A percentile compares a stretch with the other conserved stretches of the same genome.
These are phyloP conservation scores for Aspergillus clavatus DNA, from an alignment of 2,329 filamentous ascomycete species.

Conservation along the genomic window DNA sequence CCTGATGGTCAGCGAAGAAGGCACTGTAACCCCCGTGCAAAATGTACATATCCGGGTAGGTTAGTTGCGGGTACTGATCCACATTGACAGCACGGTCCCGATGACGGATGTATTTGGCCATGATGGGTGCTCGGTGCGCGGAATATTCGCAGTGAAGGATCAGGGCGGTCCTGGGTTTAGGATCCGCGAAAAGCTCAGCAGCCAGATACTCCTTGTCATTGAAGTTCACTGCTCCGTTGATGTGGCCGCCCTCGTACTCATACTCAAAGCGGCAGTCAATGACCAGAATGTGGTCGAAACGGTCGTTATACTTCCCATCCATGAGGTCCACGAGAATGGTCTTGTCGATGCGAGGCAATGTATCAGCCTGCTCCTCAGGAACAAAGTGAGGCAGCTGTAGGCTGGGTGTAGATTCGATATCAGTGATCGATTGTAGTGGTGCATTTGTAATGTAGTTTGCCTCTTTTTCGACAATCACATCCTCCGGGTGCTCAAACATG, in stretches of 20 bases:
- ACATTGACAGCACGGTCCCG: constrained; percentile 82
- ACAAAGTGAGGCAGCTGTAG: constrained; percentile 80
- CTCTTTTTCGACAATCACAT: constrained; percentile 76
- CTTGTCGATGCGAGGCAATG: constrained; percentile 79
- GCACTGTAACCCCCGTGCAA: constrained; percentile 92
- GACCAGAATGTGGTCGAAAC: constrained; percentile 76
- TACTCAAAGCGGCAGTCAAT: constrained; percentile 99
- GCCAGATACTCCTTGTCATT: constrained; percentile 91
- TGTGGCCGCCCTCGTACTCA: constrained; percentile 94
- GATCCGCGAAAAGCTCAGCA: constrained; percentile 68
- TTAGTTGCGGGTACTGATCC: constrained; percentile 79
- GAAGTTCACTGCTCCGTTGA: constrained; percentile 88
- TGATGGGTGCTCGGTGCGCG: constrained; percentile 88
- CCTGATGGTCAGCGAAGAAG: constrained; percentile 76
- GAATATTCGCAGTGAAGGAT: constrained; percentile 99
- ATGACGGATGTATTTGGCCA: constrained; percentile 89
- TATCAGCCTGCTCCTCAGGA: constrained; percentile 73
- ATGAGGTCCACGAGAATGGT: constrained; percentile 80
- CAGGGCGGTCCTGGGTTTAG: constrained; percentile 68
- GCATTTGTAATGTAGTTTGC: constrained; percentile 52
- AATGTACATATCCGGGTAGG: constrained; percentile 97
- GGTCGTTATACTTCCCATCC: constrained; percentile 71
- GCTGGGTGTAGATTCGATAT: constrained; percentile 70
- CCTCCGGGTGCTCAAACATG: constrained; percentile 93
- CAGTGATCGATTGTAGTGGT: constrained; percentile 69